Evolutionary conservation across 176 grass and related monocot species (phyloP), one percentile per base, ranked within the genome.

Genomic region (Miscanthus lutarioriparius): DNA sequence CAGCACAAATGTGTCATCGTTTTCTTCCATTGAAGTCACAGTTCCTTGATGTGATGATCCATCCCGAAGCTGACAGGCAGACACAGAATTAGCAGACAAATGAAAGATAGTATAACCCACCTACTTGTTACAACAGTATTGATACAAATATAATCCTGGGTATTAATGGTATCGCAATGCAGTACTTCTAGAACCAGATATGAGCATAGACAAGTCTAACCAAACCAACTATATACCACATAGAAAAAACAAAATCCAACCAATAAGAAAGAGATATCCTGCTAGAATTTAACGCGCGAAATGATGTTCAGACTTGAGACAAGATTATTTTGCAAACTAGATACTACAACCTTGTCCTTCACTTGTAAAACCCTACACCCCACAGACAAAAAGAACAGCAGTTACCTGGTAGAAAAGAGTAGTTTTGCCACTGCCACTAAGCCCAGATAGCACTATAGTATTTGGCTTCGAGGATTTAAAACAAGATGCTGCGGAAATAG

Each of bases 21-120:
- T 98, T 86, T 92, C 91, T 86, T 95, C 96, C 93, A 98, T 95
- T 72, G 96, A 98, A 83, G 93, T 92, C 23, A 98, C 93, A 59
- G 93, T 94, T 82, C 96, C 96, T 84, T 92, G 91, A 85, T 94
- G 91, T 56, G 96, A 78, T 45, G 96, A 98, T 53, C 91, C 96
- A 92, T 98, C 96, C 6, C 91, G 89, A 90, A 98, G 91, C 96
- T 98, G 84, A 54, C 28, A 88, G 15, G 51, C 30, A 82, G 23
- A 81, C 11, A 14, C 61, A 64, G 12, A 80, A 27, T 72, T 61
- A 83, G 45, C 30, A 74, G 11, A 65, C 7, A 66, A 64, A 23
- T 19, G 58, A 44, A 82, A 48, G 45, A 82, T 22, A 38, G 62
- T 65, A 3, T 3, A 68, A 48, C 26, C 12, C 58, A 20, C n/a